Base-by-base conservation (phyloP, 1,139 yeast genomes). In the Suhomyces ambrosiae region DNA sequence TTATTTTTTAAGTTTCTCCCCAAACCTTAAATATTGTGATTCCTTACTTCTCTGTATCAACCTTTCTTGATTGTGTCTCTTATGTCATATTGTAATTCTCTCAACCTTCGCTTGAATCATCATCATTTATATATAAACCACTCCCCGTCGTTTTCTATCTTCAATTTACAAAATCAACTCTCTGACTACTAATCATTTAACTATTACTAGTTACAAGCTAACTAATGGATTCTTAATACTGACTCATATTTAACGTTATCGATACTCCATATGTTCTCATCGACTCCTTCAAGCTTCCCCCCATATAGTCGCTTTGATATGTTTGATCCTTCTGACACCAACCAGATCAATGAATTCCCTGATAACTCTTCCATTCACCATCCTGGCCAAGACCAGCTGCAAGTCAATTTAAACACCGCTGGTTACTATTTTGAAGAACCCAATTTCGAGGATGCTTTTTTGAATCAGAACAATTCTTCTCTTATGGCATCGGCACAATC, bases 291-390 rank as follows among this genome's bases (percentile, higher is more conserved):
- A 13, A 30, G 22, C 24, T 40, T 42, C 30, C 44, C 43, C 32
- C 40, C 47, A 32, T 46, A 43, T 39, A 24, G 31, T 29, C 54
- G 53, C 37, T 43, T 51, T 39, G 52, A 50, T 41, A 53, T 52
- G 58, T 45, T 52, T 42, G 58, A 54, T 38, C 54, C 55, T 10
- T 35, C 49, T 26, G 57, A 53, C 30, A 32, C 48, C 30, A 38
- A 40, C 40, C 54, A 46, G 24, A 40, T 42, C 37, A 49, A 41
- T 37, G 51, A 51, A 17, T 50, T 42, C 30, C 38, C 48, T 16
- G 41, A 35, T 28, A 30, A 34, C 37, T 13, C 26, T 15, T 12
- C 19, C 14, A 18, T 12, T 15, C 31, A 30, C 11, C 7, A 17
- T 23, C 30, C 30, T 13, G 25, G 35, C 14, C 34, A 33, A 17